These are phyloP conservation scores for Betula pendula DNA, from an alignment of 306 rosid genomes.

Conservation along the genomic window DNA sequence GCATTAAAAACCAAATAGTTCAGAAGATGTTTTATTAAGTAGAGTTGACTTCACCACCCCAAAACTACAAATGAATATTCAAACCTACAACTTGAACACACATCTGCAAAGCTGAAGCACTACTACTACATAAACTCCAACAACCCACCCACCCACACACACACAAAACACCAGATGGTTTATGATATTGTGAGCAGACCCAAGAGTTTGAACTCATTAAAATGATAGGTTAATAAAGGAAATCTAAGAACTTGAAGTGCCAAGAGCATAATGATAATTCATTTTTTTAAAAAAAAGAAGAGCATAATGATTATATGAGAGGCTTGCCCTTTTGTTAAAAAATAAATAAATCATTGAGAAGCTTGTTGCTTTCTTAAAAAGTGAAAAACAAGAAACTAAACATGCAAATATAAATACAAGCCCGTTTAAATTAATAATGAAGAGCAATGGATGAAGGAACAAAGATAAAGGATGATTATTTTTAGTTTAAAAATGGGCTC, in stretches of 20 bases:
- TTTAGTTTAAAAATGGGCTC: background rate
- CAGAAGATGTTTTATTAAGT: background rate
- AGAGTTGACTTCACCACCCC: background rate
- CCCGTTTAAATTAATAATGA: background rate
- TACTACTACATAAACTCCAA: background rate
- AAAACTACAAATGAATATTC: background rate
- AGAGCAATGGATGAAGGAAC: background rate
- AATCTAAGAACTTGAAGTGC: background rate
- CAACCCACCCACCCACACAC: background rate
- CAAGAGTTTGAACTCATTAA: background rate
- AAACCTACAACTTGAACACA: background rate
- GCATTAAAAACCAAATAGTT: background rate
- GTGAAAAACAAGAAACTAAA: background rate
- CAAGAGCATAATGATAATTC: background rate
- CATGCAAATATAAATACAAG: constrained; percentile 1
- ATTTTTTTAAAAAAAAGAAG: background rate
- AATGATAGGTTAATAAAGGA: background rate
- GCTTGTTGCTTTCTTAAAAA: background rate
- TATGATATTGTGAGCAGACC: background rate
- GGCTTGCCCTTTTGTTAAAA: background rate
- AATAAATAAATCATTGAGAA: background rate
- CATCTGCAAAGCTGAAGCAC: background rate
- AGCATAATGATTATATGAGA: background rate
- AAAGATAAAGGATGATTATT: background rate
- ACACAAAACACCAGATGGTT: background rate